Conservation (phyloP, 805 yeast genomes). For the Lipomyces chichibuensis region DNA sequence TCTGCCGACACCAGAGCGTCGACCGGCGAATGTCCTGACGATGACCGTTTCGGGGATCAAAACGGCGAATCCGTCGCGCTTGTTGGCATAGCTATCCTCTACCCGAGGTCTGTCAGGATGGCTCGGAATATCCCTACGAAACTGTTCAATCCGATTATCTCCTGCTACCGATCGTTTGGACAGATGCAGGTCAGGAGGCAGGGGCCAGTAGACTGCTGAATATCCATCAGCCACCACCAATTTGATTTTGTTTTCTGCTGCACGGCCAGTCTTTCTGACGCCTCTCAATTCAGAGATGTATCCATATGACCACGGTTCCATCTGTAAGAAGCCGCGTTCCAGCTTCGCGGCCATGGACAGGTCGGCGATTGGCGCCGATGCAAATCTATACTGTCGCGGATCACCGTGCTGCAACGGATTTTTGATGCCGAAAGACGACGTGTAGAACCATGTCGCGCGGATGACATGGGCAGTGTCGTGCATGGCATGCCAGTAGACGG, state of each 20-base stretch:
- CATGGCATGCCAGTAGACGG: constrained; percentile 48
- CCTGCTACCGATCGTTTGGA: not conserved
- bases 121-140: constrained; percentile 11
- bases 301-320: constrained; percentile 36
- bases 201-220: constrained; percentile 33
- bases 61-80: constrained; percentile 22
- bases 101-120: constrained; percentile 15
- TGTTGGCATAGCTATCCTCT: constrained; percentile 24
- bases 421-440: constrained; percentile 15
- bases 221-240: constrained; percentile 20
- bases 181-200: constrained; percentile 17
- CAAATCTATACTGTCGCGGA: constrained; percentile 26
- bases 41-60: constrained; percentile 27
- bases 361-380: constrained; percentile 42
- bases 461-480: constrained; percentile 43
- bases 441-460: constrained; percentile 47
- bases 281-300: constrained; percentile 35
- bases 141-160: constrained; percentile 14
- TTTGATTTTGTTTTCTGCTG: constrained; percentile 36
- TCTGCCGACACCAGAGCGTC: constrained; percentile 20
- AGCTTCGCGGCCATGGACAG: constrained; percentile 32
- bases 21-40: constrained; percentile 27
- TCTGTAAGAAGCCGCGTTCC: constrained; percentile 33
- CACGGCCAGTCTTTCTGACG: constrained; percentile 32
- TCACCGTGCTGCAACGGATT: constrained; percentile 5